Evolutionary conservation across 208 protist species (phyloP), one percentile per base, ranked within the genome.

Genomic region (Borovskyia barvae): DNA sequence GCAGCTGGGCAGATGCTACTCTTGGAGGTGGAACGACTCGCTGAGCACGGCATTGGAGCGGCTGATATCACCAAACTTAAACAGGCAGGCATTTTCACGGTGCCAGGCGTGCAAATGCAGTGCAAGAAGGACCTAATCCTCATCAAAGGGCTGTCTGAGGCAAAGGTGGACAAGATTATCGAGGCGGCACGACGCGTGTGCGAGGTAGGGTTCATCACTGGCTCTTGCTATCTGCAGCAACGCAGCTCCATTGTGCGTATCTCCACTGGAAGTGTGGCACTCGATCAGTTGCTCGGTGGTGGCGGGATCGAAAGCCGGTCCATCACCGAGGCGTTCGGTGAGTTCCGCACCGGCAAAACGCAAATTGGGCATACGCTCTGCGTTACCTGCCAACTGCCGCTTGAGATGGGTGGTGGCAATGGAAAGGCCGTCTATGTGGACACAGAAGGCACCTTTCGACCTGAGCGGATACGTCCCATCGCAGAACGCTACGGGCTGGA

Each of bases 291-390:
- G 32, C 72, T 99, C 1, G 93, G 95, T 28, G 98, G 98, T 45
- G 63, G 63, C 48, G 98, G 98, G 12, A 82, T 99, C 32, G 97
- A 99, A 62, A 97, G 97, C 42, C 93, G 93, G 77, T 78, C 85
- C 45, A 97, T 97, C 68, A 97, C 92, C 6, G 98, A 99, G 79
- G 94, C 99, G 3, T 99, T 99, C 85, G 98, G 98, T 9, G 99
- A 99, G 69, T 99, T 99, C 75, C 82, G 98, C 36, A 98, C 97
- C n/a, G 98, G 98, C 36, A 99, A 99, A 69, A 98, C 97, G 8
- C 97, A 99, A 78, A 85, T 99, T 11, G 98, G 92, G 30, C 97
- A 99, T 72, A 99, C 98, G 5, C 85, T 99, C 7, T 97, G 94
- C 60, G 97, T 99, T 3, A 99, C 97, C 7, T 93, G 85, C 32